Evolutionary conservation across 2,329 filamentous ascomycete species (phyloP).

Genomic region (Madurella fahalii): DNA sequence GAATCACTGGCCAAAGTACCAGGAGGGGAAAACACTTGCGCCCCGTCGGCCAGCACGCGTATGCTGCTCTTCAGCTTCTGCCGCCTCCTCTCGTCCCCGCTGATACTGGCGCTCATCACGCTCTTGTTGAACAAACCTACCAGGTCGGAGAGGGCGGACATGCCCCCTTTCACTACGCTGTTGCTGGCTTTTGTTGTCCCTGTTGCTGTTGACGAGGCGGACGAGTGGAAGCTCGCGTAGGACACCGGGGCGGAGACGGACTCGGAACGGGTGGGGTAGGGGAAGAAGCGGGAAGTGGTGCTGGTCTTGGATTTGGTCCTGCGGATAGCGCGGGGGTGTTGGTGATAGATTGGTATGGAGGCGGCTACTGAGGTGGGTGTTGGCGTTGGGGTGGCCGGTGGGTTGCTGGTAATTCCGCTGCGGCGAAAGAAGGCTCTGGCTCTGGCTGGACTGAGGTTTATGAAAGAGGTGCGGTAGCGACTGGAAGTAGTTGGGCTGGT

Average conservation of each 20-base stretch:
- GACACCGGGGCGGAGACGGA: not conserved
- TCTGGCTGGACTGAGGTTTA: slow-evolving; percentile 1
- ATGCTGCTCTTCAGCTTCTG: slow-evolving; percentile 37
- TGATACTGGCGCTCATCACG: not conserved
- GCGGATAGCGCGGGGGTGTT: not conserved
- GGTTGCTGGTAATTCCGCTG: not conserved
- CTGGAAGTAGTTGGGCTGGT: not conserved
- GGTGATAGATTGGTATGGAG: not conserved
- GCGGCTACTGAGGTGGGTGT: not conserved
- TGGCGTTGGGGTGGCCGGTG: not conserved
- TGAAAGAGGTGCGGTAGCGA: slow-evolving; percentile 1
- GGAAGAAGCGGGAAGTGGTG: not conserved
- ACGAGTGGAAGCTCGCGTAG: not conserved
- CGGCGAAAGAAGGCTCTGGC: slow-evolving; percentile 6
- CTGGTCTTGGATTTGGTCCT: not conserved
- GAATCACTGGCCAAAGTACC: not conserved
- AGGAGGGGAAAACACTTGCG: slow-evolving; percentile 1
- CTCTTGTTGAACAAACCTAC: slow-evolving; percentile 1
- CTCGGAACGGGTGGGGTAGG: not conserved
- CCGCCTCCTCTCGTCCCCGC: slow-evolving; percentile 32
- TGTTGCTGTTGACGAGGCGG: too few relatives aligned
- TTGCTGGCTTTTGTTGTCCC: not conserved
- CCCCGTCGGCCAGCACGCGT: slow-evolving; percentile 27
- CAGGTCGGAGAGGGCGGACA: not conserved
- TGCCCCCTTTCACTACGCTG: not conserved